A percentile compares a stretch with the other conserved stretches of the same genome.
Evolutionary conservation across 2,329 filamentous ascomycete genomes (phyloP).

Genomic region (Trichoderma sp.): DNA sequence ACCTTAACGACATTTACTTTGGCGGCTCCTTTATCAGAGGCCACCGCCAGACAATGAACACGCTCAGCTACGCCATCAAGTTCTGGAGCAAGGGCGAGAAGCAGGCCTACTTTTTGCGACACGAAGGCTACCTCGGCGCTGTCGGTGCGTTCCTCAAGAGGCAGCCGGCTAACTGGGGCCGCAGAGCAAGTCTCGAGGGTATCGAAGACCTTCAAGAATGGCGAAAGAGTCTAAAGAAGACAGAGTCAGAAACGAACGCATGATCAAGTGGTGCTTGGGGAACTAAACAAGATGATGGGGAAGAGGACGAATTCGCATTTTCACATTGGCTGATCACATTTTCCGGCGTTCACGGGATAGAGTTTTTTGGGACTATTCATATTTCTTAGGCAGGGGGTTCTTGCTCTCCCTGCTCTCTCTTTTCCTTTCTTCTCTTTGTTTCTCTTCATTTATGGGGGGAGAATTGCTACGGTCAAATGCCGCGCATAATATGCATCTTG

Average conservation of each 20-base stretch:
- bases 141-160: slow-evolving; percentile 93
- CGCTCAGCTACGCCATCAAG: slow-evolving; percentile 91
- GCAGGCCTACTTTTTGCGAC: slow-evolving; percentile 92
- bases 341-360: slow-evolving; percentile 2
- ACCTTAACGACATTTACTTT: slow-evolving; percentile 92
- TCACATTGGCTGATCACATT: background rate
- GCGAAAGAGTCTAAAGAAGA: slow-evolving; percentile 27
- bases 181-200: slow-evolving; percentile 73
- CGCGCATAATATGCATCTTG: background rate
- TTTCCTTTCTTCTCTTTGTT: background rate
- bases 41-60: slow-evolving; percentile 97
- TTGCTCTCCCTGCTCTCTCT: background rate
- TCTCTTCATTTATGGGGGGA: background rate
- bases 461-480: background rate
- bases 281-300: background rate
- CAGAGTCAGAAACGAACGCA: slow-evolving; percentile 12
- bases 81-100: slow-evolving; percentile 96
- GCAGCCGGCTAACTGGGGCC: slow-evolving; percentile 88
- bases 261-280: background rate
- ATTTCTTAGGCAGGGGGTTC: background rate
- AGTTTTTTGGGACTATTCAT: background rate
- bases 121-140: slow-evolving; percentile 92
- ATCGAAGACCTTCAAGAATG: slow-evolving; percentile 37
- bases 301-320: background rate
- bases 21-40: slow-evolving; percentile 96